Base-by-base conservation (phyloP, 345 rosid species). In the Camelina sativa region DNA sequence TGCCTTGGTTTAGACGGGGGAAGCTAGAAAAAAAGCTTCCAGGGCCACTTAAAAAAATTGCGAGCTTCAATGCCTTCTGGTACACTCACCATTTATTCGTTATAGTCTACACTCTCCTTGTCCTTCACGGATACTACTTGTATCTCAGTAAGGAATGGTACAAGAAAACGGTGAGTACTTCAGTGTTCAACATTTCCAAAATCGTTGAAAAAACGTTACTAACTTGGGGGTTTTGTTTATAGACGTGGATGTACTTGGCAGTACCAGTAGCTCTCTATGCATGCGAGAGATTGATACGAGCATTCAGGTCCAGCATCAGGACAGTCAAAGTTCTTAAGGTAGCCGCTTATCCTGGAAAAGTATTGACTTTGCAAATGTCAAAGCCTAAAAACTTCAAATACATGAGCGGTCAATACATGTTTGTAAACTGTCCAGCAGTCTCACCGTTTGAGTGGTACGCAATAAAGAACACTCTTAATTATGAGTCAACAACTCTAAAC, bases 331-430 rank as follows among this genome's bases (percentile, higher is more conserved):
- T 91, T 16, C 43, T 38, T 16, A 85, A 88, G 84, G 88, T 84
- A 40, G 85, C 85, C 4, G 75, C 83, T 0, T 86, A 92, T 51
- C 94, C 96, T 3, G 96, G 88, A 69, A 88, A 92, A 65, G 96
- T 92, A 5, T 79, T 92, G 74, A 62, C 83, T 52, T 76, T 92
- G 75, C 84, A 81, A 76, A 83, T 90, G 94, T 87, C 92, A 10
- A 88, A 82, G 83, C 98, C 98, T 13, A 84, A 75, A 15, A 89
- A 88, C 1, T 90, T 92, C 85, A 88, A 78, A 76, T 88, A 92
- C 82, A 85, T 80, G 77, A 92, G 98, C 32, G 98, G 98, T 66
- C 98, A 92, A 62, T 92, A 90, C 92, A 90, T 92, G 94, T 88
- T 92, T 62, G 87, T 92, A 62, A 87, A 88, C 41, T 88, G 98